Conservation (phyloP, 768 basidiomycete genomes). For the Rhizopogon vesiculosus region DNA sequence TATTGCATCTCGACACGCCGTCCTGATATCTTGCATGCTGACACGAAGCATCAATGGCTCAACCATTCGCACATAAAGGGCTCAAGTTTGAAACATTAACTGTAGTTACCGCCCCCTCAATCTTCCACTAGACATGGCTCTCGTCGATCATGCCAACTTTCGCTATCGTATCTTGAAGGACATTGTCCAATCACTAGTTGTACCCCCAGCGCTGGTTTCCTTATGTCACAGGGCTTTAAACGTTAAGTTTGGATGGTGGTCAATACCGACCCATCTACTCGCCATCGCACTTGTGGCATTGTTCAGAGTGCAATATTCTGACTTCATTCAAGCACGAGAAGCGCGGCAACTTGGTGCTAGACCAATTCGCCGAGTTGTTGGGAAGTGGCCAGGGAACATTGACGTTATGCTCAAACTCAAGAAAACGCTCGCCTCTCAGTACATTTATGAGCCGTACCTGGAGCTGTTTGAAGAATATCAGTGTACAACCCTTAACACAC, state of each 20-base stretch:
- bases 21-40: no score
- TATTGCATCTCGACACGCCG: not conserved
- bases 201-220: constrained; percentile 37
- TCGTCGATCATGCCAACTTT: constrained; percentile 25
- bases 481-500: constrained; percentile 64
- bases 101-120: not conserved
- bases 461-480: constrained; percentile 66
- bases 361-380: constrained; percentile 52
- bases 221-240: constrained; percentile 22
- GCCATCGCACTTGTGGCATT: constrained; percentile 40
- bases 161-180: constrained; percentile 48
- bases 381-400: constrained; percentile 77
- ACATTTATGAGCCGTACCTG: constrained; percentile 60
- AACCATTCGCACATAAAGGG: not conserved
- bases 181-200: constrained; percentile 33
- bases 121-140: constrained; percentile 1
- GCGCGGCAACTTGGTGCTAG: constrained; percentile 46
- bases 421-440: constrained; percentile 51
- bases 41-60: not conserved
- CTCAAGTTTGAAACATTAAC: not conserved
- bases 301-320: constrained; percentile 29
- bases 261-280: constrained; percentile 32
- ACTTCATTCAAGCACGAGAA: constrained; percentile 35
- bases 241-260: constrained; percentile 29
- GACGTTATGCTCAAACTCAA: constrained; percentile 59